phyloP scores from a whole-genome alignment of 371 early-diverging fungal genomes.

The Scutellospora calospora region DNA sequence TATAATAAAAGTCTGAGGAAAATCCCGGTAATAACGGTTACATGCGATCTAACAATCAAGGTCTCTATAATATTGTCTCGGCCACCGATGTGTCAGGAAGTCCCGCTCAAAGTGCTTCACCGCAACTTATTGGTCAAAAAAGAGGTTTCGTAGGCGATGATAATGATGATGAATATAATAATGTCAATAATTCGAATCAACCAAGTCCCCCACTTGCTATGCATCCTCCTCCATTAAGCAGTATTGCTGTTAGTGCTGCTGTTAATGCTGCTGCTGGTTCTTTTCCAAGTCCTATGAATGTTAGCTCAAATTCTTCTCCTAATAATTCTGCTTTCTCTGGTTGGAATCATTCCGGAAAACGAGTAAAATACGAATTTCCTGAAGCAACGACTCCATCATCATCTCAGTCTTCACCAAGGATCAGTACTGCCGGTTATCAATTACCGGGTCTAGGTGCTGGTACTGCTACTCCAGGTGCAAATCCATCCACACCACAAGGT shows the following conservation, averaged over 20 bases:
- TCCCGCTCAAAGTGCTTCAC: slow-evolving; percentile 28
- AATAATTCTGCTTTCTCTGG: slow-evolving; percentile 37
- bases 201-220: slow-evolving; percentile 40
- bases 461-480: slow-evolving; percentile 36
- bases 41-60: neutral
- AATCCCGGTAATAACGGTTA: slow-evolving; percentile 20
- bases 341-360: slow-evolving; percentile 37
- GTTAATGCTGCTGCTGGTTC: slow-evolving; percentile 42
- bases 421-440: slow-evolving; percentile 10
- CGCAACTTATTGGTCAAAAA: slow-evolving; percentile 45
- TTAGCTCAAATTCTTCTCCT: slow-evolving; percentile 39
- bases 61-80: slow-evolving; percentile 33
- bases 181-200: slow-evolving; percentile 29
- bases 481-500: slow-evolving; percentile 24
- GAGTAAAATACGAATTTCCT: slow-evolving; percentile 42
- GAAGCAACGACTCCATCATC: slow-evolving; percentile 42
- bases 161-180: slow-evolving; percentile 29
- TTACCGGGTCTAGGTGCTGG: slow-evolving; percentile 40
- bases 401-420: slow-evolving; percentile 39
- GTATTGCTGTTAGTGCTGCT: slow-evolving; percentile 25
- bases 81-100: slow-evolving; percentile 37
- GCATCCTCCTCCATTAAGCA: slow-evolving; percentile 42
- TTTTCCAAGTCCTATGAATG: slow-evolving; percentile 44
- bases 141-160: slow-evolving; percentile 36
- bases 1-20: slow-evolving; percentile 19